Evolutionary conservation across 2,329 filamentous ascomycete species (phyloP), one percentile per base, ranked within the genome.

Genomic region (Cordyceps javanica): DNA sequence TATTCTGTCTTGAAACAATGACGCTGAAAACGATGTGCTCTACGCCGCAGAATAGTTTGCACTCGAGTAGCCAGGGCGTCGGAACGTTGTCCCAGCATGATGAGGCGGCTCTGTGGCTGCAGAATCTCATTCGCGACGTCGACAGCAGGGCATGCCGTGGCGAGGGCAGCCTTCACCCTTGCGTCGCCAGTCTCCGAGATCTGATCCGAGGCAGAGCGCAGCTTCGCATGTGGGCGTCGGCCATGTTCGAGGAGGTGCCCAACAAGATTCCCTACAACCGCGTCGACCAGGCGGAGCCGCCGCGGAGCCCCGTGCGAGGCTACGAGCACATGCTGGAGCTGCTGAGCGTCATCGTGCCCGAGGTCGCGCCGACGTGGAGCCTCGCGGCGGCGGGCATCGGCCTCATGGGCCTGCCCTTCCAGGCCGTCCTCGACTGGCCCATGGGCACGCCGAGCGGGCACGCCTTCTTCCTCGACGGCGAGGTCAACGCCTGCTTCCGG

Each of bases 371-470:
- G 0, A 57, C 39, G 0, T 67, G 63, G 63, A 62, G 54, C 9
- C 60, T 59, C 42, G 16, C 53, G 1, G 55, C 57, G 2, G 32
- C 45, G 7, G 60, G 57, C 3, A 23, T 62, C 19, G 76, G 77
- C 0, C 69, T 82, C 61, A 76, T 83, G 21, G 81, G 81, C 0
- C 69, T 81, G 3, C 82, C 82, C 0, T 78, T 85, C 66, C 79
- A 80, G 58, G 81, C 80, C 0, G 71, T 85, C 9, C 68, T 85
- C 13, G 79, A 83, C 63, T 85, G 80, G 74, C 79, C 81, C 0
- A 84, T 85, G 82, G 77, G 72, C 3, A 85, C 80, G 0, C 71
- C 72, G 0, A 76, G 72, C 28, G 82, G 82, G 0, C 78, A 76
- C 57, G 78, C 78, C 0, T 78, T 78, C 38, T 85, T 84, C 64